A percentile compares a stretch with the other conserved stretches of the same genome.
These are phyloP conservation scores for Prosopis cineraria DNA, from an alignment of 306 rosid species.

Conservation along the genomic window DNA sequence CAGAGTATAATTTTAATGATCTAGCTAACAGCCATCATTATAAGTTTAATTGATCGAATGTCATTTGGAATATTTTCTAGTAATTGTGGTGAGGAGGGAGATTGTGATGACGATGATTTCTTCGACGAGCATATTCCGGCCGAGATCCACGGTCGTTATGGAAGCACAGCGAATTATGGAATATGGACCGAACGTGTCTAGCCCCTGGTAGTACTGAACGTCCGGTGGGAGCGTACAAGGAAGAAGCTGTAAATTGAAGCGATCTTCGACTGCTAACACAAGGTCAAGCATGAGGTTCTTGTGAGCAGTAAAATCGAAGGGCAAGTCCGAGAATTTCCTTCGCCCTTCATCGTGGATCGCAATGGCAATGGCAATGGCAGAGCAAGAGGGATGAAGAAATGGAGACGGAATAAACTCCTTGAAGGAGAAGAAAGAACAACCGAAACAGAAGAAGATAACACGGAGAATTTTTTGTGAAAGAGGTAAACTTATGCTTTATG, in stretches of 20 bases:
- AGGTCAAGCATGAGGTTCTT: constrained; percentile 66
- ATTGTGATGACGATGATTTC: too few relatives aligned
- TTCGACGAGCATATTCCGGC: too few relatives aligned
- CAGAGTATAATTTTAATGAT: too few relatives aligned
- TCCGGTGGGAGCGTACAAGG: constrained; percentile 71
- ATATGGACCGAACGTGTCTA: constrained; percentile 42
- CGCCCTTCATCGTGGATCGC: constrained; percentile 34
- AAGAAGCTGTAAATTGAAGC: constrained; percentile 65
- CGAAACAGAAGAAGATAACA: constrained; percentile 30
- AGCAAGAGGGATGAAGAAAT: constrained; percentile 29
- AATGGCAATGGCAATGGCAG: constrained; percentile 54
- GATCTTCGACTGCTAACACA: constrained; percentile 54
- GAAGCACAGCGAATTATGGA: too few relatives aligned
- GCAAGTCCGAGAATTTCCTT: constrained; percentile 62
- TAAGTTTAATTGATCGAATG: too few relatives aligned
- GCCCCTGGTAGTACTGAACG: constrained; percentile 57
- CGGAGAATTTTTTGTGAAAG: too few relatives aligned
- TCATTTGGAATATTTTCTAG: too few relatives aligned
- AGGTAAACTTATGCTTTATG: too few relatives aligned
- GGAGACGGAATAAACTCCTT: constrained; percentile 30
- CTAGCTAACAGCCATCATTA: too few relatives aligned
- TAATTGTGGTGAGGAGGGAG: too few relatives aligned
- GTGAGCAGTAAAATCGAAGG: constrained; percentile 61
- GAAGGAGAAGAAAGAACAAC: constrained; percentile 17
- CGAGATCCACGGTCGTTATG: too few relatives aligned